Percentiles rank a stretch among this genome's conserved stretches.
Conservation (phyloP, 2,329 filamentous ascomycete species). For the Proliferodiscus dingleyae region DNA sequence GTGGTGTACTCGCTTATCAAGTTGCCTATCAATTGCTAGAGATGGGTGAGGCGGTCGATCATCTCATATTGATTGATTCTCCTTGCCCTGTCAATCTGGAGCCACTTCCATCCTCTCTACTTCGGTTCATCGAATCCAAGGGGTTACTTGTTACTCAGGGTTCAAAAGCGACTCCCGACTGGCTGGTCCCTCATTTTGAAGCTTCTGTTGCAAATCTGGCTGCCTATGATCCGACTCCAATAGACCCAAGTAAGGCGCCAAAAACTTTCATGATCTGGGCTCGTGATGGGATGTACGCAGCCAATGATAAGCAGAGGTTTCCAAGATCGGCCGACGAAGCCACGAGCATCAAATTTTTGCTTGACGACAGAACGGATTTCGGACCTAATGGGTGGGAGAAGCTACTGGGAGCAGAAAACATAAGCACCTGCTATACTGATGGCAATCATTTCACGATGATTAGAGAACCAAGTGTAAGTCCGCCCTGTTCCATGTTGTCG, state of each 20-base stretch:
- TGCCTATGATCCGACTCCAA: constrained; percentile 62
- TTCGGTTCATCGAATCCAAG: constrained; percentile 64
- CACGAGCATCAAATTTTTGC: constrained; percentile 60
- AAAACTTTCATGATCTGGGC: constrained; percentile 65
- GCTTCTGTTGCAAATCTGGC: constrained; percentile 64
- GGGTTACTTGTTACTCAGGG: constrained; percentile 63
- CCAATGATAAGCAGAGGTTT: constrained; percentile 38
- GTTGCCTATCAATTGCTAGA: constrained; percentile 44
- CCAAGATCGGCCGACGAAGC: constrained; percentile 58
- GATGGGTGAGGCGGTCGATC: constrained; percentile 51
- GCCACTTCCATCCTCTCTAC: constrained; percentile 49
- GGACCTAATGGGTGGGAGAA: constrained; percentile 65
- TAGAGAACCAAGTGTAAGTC: constrained; percentile 51
- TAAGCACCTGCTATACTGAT: constrained; percentile 61
- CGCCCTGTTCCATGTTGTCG: not conserved
- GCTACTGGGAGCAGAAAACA: constrained; percentile 56
- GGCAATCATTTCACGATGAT: constrained; percentile 77
- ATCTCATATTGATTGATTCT: constrained; percentile 61
- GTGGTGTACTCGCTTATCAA: constrained; percentile 46
- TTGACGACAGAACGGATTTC: constrained; percentile 71
- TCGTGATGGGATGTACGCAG: constrained; percentile 62
- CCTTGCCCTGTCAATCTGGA: constrained; percentile 65
- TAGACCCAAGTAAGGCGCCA: constrained; percentile 54
- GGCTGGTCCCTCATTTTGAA: constrained; percentile 70
- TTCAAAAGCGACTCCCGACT: constrained; percentile 60